Evolutionary conservation across 1,284 basidiomycete species (phyloP), one percentile per base, ranked within the genome.

Genomic region (Ustilago shanxiensis): DNA sequence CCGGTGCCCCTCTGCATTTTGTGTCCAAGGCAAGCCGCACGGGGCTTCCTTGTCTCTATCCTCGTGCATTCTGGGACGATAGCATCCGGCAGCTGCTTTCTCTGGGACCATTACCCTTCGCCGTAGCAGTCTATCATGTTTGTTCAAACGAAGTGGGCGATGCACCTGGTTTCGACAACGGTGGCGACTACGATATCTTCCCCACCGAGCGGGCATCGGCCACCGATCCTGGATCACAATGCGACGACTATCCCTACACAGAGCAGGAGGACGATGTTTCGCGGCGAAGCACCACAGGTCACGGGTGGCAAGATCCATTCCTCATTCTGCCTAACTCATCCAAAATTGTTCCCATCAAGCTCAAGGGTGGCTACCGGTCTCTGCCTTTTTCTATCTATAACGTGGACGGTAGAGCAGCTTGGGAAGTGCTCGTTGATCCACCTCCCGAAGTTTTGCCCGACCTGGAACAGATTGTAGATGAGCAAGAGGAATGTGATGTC

Each of bases 241-340:
- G 70, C 55, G 37, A 50, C 1, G 72, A 74, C 8, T 74, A 68
- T 26, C 60, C 66, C 0, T 74, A 66, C n/a, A 62, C 66, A 13
- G 24, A 2, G 24, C 59, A 74, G 31, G 72, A 74, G 24, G 72
- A 74, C 14, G 51, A 62, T 11, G 20, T 74, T 11, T 35, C 47
- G 18, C 44, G 72, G 18, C 66, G 72, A 33, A 60, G 37, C 35
- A 66, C 62, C 28, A 69, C 72, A 9, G 72, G 72, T 29, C 59
- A 68, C n/a, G 72, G 72, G n/a, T 74, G 72, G 72, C 72, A 69
- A 28, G 56, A 74, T 45, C 72, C 72, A 1, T 62, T 74, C 35
- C 16, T 74, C 13, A 16, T 74, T 37, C 26, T 74, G 39, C 72
- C 72, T 7, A 60, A 66, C 18, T 65, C 72, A 24, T 56, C 44